A percentile compares a stretch with the other conserved stretches of the same genome.
Conservation (phyloP, 2,329 filamentous ascomycete genomes). For the Fusarium humuli region DNA sequence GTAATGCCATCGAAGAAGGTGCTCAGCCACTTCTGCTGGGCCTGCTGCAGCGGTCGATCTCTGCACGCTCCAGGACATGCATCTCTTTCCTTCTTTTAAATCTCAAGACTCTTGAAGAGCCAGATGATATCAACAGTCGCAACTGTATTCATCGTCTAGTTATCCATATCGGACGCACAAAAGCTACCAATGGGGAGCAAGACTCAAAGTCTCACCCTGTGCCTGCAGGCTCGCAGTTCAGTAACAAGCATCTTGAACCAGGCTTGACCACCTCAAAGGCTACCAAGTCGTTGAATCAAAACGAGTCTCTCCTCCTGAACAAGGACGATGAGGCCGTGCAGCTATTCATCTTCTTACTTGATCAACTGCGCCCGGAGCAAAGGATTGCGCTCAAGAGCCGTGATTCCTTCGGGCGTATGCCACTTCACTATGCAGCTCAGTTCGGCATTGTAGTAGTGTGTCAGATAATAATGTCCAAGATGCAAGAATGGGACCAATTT, state of each 20-base stretch:
- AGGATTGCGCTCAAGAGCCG: conserved; percentile 73
- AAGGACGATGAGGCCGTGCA: conserved; percentile 81
- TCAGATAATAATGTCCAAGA: conserved; percentile 84
- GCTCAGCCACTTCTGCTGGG: conserved; percentile 80
- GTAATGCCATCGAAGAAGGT: conserved; percentile 58
- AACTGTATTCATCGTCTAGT: conserved; percentile 95
- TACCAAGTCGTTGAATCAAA: conserved; percentile 70
- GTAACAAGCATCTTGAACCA: conserved; percentile 81
- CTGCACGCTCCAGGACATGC: conserved; percentile 73
- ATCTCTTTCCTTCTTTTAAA: conserved; percentile 77
- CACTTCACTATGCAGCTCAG: conserved; percentile 93
- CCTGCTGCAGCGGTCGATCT: conserved; percentile 81
- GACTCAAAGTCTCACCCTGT: conserved; percentile 65
- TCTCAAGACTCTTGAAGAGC: conserved; percentile 80
- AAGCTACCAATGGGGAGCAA: conserved; percentile 61
- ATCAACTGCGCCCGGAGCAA: conserved; percentile 75
- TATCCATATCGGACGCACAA: conserved; percentile 88
- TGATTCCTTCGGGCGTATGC: conserved; percentile 85
- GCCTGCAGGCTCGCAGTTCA: conserved; percentile 65
- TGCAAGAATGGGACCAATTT: conserved; percentile 91
- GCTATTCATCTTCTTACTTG: conserved; percentile 72
- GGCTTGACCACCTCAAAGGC: conserved; percentile 74
- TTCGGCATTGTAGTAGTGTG: conserved; percentile 95
- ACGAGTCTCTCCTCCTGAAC: conserved; percentile 74
- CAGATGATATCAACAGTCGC: conserved; percentile 91